These are phyloP conservation scores for Entomortierella lignicola DNA, from an alignment of 192 early-diverging fungal species.

Conservation along the genomic window DNA sequence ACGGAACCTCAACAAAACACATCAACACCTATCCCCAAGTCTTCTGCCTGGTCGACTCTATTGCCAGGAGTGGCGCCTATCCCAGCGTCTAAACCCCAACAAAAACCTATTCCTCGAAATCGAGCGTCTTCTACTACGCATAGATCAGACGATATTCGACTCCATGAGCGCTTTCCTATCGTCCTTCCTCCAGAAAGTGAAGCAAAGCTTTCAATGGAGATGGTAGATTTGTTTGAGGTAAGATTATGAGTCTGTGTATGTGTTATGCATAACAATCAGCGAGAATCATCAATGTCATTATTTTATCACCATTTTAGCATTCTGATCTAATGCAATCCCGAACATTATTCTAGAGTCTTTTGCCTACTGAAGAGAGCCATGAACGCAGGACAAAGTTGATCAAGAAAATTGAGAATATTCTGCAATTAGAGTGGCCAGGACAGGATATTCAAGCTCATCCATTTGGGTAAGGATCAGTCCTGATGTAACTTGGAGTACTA, in stretches of 20 bases:
- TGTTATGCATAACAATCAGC: background rate
- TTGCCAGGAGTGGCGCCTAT: constrained; percentile 44
- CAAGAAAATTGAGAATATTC: constrained; percentile 81
- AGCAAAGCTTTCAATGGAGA: constrained; percentile 45
- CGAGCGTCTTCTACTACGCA: constrained; percentile 5
- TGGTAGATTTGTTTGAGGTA: constrained; percentile 52
- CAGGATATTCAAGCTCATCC: constrained; percentile 81
- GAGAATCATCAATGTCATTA: background rate
- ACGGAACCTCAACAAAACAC: too few species aligned
- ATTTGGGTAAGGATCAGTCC: constrained; percentile 76
- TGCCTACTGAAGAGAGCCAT: constrained; percentile 77
- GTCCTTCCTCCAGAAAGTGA: constrained; percentile 33
- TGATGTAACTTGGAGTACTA: background rate
- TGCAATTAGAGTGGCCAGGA: constrained; percentile 86
- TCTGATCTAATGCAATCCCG: background rate
- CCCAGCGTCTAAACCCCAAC: constrained; percentile 11
- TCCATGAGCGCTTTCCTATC: constrained; percentile 43
- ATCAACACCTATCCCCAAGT: constrained; percentile 10
- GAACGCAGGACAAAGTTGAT: constrained; percentile 74
- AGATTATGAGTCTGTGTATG: too few species aligned
- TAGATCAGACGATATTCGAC: constrained; percentile 16
- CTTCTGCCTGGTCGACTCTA: constrained; percentile 46
- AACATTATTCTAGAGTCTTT: constrained; percentile 51
- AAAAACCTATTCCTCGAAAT: background rate
- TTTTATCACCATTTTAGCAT: background rate